Percentiles rank a stretch among this genome's conserved stretches.
Evolutionary conservation across 495 filamentous ascomycete species (phyloP).

Genomic region (Daldinia bambusicola): DNA sequence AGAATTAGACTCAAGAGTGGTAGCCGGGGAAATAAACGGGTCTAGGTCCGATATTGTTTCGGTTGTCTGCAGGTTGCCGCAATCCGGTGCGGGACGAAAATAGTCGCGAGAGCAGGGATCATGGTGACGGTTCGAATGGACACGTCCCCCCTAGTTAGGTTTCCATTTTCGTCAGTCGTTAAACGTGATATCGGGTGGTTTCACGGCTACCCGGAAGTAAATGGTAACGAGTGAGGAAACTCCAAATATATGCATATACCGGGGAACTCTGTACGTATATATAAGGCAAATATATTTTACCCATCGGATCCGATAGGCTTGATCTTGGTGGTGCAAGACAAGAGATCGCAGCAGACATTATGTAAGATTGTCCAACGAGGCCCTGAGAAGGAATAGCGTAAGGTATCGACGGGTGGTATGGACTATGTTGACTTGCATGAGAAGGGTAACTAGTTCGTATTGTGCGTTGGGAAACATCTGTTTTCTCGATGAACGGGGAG

Average conservation of each 20-base stretch:
- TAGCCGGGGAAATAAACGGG: slow-evolving; percentile 32
- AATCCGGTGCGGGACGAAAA: slow-evolving; percentile 33
- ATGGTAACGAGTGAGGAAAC: neutral
- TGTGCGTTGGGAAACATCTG: slow-evolving; percentile 1
- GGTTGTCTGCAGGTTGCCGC: slow-evolving; percentile 34
- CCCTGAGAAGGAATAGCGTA: neutral
- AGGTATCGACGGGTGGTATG: slow-evolving; percentile 8
- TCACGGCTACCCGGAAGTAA: slow-evolving; percentile 17
- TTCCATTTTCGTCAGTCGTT: slow-evolving; percentile 5
- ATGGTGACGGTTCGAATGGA: slow-evolving; percentile 2
- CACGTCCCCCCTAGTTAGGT: slow-evolving; percentile 4
- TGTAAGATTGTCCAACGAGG: slow-evolving; percentile 36
- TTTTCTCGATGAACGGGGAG: neutral
- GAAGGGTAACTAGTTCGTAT: neutral
- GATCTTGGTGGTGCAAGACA: slow-evolving; percentile 12
- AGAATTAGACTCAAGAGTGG: slow-evolving; percentile 13
- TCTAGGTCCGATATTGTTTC: slow-evolving; percentile 41
- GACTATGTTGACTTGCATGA: slow-evolving; percentile 28
- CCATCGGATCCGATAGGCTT: slow-evolving; percentile 38
- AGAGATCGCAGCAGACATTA: slow-evolving; percentile 27
- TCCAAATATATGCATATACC: neutral
- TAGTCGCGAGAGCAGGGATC: slow-evolving; percentile 21
- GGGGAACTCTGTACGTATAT: neutral
- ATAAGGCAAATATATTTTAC: neutral
- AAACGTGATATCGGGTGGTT: neutral